These are phyloP conservation scores for Hypsizygus marmoreus DNA, from an alignment of 768 basidiomycete species.

Conservation along the genomic window DNA sequence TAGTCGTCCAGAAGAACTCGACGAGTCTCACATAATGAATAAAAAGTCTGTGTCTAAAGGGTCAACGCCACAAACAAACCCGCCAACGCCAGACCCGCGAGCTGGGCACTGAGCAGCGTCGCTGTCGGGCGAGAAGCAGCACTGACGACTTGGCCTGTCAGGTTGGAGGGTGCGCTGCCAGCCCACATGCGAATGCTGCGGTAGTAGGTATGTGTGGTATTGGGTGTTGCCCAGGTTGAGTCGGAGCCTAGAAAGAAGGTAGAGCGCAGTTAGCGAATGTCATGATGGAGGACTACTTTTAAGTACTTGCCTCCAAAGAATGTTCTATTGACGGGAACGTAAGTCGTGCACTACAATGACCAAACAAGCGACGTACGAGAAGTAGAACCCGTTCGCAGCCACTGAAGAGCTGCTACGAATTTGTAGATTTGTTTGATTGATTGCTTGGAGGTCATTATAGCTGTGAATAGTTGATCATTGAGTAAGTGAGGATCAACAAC, in stretches of 20 bases:
- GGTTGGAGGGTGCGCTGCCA: slow-evolving; percentile 49
- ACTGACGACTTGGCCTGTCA: slow-evolving; percentile 36
- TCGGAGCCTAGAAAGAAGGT: slow-evolving; percentile 61
- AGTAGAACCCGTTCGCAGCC: slow-evolving; percentile 68
- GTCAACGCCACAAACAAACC: slow-evolving; percentile 6
- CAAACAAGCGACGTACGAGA: slow-evolving; percentile 56
- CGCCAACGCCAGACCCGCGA: slow-evolving; percentile 2
- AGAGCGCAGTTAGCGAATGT: slow-evolving; percentile 14
- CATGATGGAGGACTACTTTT: not conserved
- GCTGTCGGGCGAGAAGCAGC: slow-evolving; percentile 18
- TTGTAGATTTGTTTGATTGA: slow-evolving; percentile 62
- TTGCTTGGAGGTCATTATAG: slow-evolving; percentile 67
- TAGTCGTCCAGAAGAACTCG: not conserved
- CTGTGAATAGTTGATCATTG: slow-evolving; percentile 31
- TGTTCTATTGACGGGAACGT: slow-evolving; percentile 46
- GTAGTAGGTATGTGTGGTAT: slow-evolving; percentile 71
- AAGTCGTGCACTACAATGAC: not conserved
- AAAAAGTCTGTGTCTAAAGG: too few species aligned
- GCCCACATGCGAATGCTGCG: slow-evolving; percentile 73
- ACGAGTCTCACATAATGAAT: too few species aligned
- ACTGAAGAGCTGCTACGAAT: slow-evolving; percentile 58
- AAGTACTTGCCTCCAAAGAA: slow-evolving; percentile 71
- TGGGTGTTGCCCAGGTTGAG: slow-evolving; percentile 68
- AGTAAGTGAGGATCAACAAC: not conserved
- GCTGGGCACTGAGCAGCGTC: not conserved